Base-by-base conservation (phyloP, 768 basidiomycete species). In the Hirschioporus abietinus region DNA sequence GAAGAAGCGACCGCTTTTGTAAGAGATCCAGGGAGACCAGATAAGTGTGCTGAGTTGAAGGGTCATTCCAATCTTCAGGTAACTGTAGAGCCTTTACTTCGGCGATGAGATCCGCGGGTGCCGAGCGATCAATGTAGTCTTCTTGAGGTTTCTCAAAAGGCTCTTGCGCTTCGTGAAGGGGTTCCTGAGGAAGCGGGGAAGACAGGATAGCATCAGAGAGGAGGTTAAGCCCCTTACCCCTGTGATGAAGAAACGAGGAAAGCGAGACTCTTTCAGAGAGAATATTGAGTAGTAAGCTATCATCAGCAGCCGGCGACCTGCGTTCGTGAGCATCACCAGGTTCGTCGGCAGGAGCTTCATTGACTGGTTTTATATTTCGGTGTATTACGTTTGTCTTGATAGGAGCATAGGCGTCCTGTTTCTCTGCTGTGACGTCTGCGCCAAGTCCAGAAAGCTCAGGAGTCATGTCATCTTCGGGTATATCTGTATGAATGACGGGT, bases 1-100 rank as follows among this genome's bases (percentile, higher is more conserved):
- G 82, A 57, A 88, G 81, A 1, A 93, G 77, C 23, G 79, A 80
- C 63, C 84, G 88, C 69, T 87, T 88, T 73, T 92, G 92, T 7
- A 93, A 79, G 23, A 92, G 69, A 30, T 86, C 79, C 68, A 92
- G 73, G 30, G 90, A 92, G 18, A 85, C 85, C 76, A 93, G 79
- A 71, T 93, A 93, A 27, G 81, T 82, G 73, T 92, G 90, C 20
- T 72, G 60, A 23, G 72, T 73, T 15, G 67, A 64, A n/a, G 83
- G 79, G 35, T 69, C 67, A 15, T 64, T 63, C 74, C 76, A 71
- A 17, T 70, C 63, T 6, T 74, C 68, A 7, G 83, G 81, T 58
- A 84, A 73, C 52, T 72, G 72, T 30, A 88, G 72, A 18, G 87
- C 88, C 67, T 79, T 78, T 61, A 17, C 9, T 25, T 61, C 60